A percentile compares a stretch with the other conserved stretches of the same genome.
phyloP scores from a whole-genome alignment of 768 basidiomycete genomes.

The Rhodotorula graminis region DNA sequence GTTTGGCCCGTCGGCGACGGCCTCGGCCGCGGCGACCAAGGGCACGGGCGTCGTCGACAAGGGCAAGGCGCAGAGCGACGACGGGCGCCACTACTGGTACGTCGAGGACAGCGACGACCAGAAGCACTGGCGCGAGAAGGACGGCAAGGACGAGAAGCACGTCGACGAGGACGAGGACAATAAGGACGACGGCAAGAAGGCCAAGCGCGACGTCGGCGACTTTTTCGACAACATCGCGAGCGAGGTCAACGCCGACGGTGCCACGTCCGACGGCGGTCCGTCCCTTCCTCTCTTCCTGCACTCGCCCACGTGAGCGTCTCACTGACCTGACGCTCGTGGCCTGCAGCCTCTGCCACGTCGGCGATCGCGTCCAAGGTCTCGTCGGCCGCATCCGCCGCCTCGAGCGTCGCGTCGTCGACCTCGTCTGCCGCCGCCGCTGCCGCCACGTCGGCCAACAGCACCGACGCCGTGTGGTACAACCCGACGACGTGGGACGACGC shows the following conservation, averaged over 20 bases:
- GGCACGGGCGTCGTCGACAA: neutral
- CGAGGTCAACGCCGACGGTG: neutral
- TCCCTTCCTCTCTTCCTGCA: neutral
- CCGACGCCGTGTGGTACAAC: neutral
- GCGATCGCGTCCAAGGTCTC: neutral
- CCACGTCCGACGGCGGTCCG: neutral
- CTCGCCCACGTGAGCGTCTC: neutral
- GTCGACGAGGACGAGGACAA: too few species aligned
- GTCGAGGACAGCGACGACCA: constrained; percentile 6
- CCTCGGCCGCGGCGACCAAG: neutral
- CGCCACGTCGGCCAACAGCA: neutral
- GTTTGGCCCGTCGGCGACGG: neutral
- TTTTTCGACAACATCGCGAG: neutral
- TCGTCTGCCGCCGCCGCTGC: neutral
- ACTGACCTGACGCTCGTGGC: neutral
- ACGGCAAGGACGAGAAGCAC: neutral
- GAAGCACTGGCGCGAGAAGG: neutral
- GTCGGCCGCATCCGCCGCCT: neutral
- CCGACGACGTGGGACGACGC: constrained; percentile 1
- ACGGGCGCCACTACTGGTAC: constrained; percentile 5
- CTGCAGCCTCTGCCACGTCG: neutral
- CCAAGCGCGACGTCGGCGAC: neutral
- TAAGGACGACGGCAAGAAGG: too few species aligned
- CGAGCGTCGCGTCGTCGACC: neutral
- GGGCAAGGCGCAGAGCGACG: neutral